phyloP scores from a whole-genome alignment of 2,329 filamentous ascomycete genomes.

The Fusarium ambrosium region DNA sequence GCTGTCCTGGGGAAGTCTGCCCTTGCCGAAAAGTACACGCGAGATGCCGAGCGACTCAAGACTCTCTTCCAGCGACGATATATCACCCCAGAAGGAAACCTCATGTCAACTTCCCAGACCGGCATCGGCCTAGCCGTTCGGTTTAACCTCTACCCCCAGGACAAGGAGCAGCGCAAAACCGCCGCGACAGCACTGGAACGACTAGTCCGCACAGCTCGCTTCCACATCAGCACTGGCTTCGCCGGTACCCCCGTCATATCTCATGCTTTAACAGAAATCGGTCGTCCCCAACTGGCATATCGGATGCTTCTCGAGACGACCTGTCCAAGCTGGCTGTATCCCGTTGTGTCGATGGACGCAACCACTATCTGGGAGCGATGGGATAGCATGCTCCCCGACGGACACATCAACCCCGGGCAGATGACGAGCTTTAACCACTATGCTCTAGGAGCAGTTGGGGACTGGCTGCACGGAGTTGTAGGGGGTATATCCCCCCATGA shows the following conservation, averaged over 20 bases:
- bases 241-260: background rate
- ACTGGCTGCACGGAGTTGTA: conserved; percentile 56
- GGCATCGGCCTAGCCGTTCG: background rate
- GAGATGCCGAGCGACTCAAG: background rate
- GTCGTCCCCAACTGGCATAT: conserved; percentile 47
- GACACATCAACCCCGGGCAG: conserved; percentile 57
- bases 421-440: conserved; percentile 68
- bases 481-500: background rate
- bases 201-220: background rate
- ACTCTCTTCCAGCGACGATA: background rate
- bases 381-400: conserved; percentile 61
- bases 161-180: background rate
- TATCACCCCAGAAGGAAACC: background rate
- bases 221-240: background rate
- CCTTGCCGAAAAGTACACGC: background rate
- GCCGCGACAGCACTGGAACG: background rate
- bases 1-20: background rate
- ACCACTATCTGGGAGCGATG: conserved; percentile 66
- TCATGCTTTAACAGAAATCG: background rate
- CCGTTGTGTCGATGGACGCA: conserved; percentile 55
- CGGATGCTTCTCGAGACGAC: conserved; percentile 61
- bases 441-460: conserved; percentile 60
- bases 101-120: background rate
- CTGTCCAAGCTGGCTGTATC: conserved; percentile 63
- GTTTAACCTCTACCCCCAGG: background rate